Evolutionary conservation across 1,139 yeast genomes (phyloP).

Genomic region (Meyerozyma carpophila): DNA sequence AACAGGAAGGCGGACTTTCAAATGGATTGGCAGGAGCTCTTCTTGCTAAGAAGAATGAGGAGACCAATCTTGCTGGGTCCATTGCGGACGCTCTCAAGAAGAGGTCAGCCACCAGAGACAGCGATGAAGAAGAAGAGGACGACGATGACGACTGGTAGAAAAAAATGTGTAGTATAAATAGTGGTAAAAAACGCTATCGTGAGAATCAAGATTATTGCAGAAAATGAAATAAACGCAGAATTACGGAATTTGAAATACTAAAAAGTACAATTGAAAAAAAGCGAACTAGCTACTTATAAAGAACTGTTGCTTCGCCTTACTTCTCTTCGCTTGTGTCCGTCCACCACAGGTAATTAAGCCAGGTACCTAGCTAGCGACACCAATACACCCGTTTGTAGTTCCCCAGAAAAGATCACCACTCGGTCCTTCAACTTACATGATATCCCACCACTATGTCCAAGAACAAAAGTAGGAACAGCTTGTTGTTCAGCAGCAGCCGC

Average conservation of each 20-base stretch:
- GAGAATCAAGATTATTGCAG: neutral
- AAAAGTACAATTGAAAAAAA: no score
- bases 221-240: neutral
- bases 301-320: no score
- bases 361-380: neutral
- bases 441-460: conserved; percentile 24
- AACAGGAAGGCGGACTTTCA: conserved; percentile 34
- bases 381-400: neutral
- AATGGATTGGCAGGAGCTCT: conserved; percentile 73
- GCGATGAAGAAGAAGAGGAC: conserved; percentile 73
- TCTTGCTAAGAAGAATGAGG: conserved; percentile 61
- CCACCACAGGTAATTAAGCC: no score
- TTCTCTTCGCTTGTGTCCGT: no score
- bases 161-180: neutral
- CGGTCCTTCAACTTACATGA: neutral
- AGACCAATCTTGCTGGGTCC: conserved; percentile 69
- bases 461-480: conserved; percentile 28
- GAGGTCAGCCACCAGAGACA: conserved; percentile 69
- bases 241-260: no score
- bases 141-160: conserved; percentile 40
- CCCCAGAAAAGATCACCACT: neutral
- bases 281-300: no score
- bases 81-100: conserved; percentile 86
- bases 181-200: neutral
- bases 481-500: conserved; percentile 28